Percentiles rank a stretch among this genome's conserved stretches.
Evolutionary conservation across 2,329 filamentous ascomycete genomes (phyloP).

Genomic region (Colletotrichum gigasporum): DNA sequence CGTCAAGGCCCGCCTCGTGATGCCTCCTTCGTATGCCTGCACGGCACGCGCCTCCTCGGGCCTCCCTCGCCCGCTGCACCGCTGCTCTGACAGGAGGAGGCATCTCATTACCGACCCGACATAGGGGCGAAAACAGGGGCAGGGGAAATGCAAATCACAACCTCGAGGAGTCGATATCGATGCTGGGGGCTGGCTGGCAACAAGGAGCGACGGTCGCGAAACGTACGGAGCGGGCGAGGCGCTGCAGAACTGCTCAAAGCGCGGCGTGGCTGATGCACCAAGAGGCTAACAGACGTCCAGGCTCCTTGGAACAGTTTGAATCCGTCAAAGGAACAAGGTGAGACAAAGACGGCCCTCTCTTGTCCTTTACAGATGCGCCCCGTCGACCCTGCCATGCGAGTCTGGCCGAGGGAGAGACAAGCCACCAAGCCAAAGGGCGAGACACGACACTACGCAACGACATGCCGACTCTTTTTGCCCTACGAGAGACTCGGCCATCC

Average conservation of each 20-base stretch:
- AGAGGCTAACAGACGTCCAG: neutral
- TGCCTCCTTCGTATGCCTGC: too few species aligned
- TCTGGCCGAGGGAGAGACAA: constrained; percentile 9
- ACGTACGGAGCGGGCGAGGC: neutral
- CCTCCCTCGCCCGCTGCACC: neutral
- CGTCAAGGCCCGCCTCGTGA: constrained; percentile 3
- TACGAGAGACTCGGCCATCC: constrained; percentile 6
- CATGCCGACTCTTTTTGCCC: neutral
- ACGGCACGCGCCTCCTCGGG: constrained; percentile 3
- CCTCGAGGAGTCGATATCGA: neutral
- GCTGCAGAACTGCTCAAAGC: constrained; percentile 13
- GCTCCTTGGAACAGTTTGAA: constrained; percentile 3
- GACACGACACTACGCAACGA: constrained; percentile 10
- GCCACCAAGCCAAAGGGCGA: constrained; percentile 23
- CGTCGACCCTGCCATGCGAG: constrained; percentile 16
- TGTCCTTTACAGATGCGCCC: constrained; percentile 5
- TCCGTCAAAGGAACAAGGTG: constrained; percentile 16
- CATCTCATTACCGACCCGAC: constrained; percentile 1
- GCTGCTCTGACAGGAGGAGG: constrained; percentile 17
- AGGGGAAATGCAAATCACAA: neutral
- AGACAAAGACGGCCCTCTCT: constrained; percentile 9
- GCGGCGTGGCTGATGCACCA: constrained; percentile 15
- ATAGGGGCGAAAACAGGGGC: constrained; percentile 2
- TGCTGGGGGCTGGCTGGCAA: neutral
- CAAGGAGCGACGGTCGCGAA: neutral